Conservation (phyloP, 352 stramenopile species). For the Pythium aristosporum region DNA sequence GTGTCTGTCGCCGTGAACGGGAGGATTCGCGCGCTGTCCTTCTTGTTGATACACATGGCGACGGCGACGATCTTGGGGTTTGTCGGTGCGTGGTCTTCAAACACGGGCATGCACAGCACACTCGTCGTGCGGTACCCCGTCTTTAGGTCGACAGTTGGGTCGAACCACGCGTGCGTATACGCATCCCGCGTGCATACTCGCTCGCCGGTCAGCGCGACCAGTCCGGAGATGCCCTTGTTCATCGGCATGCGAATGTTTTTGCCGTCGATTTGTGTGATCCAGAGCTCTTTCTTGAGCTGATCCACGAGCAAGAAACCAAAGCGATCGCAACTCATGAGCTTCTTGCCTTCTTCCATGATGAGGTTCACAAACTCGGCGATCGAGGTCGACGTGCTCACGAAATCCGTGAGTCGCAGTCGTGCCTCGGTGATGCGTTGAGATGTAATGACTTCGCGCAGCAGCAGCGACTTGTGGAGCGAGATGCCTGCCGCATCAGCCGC, state of each 20-base stretch:
- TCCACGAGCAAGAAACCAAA: slow-evolving; percentile 72
- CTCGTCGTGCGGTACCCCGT: slow-evolving; percentile 78
- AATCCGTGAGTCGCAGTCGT: slow-evolving; percentile 59
- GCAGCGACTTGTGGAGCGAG: slow-evolving; percentile 63
- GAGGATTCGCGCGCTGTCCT: slow-evolving; percentile 64
- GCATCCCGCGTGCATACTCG: slow-evolving; percentile 59
- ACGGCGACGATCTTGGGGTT: slow-evolving; percentile 58
- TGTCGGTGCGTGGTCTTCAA: slow-evolving; percentile 55
- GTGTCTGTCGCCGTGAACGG: slow-evolving; percentile 61
- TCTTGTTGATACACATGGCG: slow-evolving; percentile 92
- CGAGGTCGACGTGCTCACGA: slow-evolving; percentile 56
- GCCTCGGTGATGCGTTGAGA: slow-evolving; percentile 74
- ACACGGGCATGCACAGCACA: slow-evolving; percentile 71
- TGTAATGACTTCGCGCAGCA: slow-evolving; percentile 67
- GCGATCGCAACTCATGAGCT: slow-evolving; percentile 74
- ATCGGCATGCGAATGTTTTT: slow-evolving; percentile 58
- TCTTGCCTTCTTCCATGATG: slow-evolving; percentile 71
- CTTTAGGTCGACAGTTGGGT: slow-evolving; percentile 62
- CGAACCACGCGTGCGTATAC: slow-evolving; percentile 75
- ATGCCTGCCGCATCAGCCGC: slow-evolving; percentile 65
- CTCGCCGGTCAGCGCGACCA: slow-evolving; percentile 62
- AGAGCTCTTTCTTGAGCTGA: slow-evolving; percentile 77
- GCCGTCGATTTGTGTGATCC: slow-evolving; percentile 48
- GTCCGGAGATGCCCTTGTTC: slow-evolving; percentile 63
- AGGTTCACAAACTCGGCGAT: slow-evolving; percentile 54